These are phyloP conservation scores for Globisporangium emineosum DNA, from an alignment of 352 stramenopile species.

Conservation along the genomic window DNA sequence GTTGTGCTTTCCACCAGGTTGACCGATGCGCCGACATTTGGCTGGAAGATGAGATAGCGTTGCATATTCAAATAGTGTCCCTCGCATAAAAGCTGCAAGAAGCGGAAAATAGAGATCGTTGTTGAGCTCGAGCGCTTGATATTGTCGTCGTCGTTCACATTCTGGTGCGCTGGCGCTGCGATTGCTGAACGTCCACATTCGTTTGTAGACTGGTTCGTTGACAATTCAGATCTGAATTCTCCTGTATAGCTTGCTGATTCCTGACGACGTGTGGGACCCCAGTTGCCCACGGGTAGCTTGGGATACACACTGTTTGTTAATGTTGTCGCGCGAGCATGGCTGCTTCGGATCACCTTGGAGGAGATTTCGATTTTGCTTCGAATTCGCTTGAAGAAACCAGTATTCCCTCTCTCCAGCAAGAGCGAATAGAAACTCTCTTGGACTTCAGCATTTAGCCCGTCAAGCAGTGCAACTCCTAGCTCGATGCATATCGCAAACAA, in stretches of 20 bases:
- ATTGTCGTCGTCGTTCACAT: background rate
- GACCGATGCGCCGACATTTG: conserved; percentile 19
- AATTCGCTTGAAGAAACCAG: conserved; percentile 51
- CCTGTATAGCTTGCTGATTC: background rate
- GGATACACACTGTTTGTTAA: conserved; percentile 8
- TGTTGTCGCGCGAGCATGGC: no score
- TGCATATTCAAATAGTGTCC: conserved; percentile 68
- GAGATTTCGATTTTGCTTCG: conserved; percentile 46
- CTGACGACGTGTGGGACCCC: background rate
- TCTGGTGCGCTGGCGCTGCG: background rate
- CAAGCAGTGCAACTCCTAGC: conserved; percentile 60
- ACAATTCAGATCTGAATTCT: no score
- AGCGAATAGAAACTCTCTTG: conserved; percentile 64
- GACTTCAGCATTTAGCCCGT: conserved; percentile 76
- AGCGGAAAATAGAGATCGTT: conserved; percentile 60
- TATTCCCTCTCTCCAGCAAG: conserved; percentile 32
- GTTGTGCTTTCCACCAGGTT: conserved; percentile 71
- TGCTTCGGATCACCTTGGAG: conserved; percentile 40
- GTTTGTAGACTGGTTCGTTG: no score
- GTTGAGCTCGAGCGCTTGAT: conserved; percentile 18
- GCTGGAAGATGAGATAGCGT: conserved; percentile 48
- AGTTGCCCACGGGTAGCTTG: no score
- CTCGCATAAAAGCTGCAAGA: conserved; percentile 71
- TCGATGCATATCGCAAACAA: conserved; percentile 58
- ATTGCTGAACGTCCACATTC: no score